Base-by-base conservation (phyloP, 2,329 filamentous ascomycete genomes). In the Fusarium fracticaudum region DNA sequence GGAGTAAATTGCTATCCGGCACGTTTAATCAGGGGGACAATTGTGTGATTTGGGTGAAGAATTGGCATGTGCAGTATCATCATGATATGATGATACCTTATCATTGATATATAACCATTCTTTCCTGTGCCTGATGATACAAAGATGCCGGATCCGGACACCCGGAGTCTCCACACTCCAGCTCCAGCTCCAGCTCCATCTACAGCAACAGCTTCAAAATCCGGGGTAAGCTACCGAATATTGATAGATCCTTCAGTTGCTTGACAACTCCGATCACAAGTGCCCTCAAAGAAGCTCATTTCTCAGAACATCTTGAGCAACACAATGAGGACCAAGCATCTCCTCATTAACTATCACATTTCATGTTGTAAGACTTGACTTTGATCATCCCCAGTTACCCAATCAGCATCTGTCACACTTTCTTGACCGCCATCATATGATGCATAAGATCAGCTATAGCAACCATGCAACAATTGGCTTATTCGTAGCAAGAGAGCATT, bases 111-210 rank as follows among this genome's bases (percentile, higher is more conserved):
- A 4, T 45, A 29, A 20, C 60, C 58, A 69, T 74, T 74, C 63
- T 68, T 47, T 45, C 70, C 63, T 51, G 51, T 69, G 22, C 63
- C 53, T 68, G 54, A 68, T 67, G 35, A 47, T 53, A 33, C 3
- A 14, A 14, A 48, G 44, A 61, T 71, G 51, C 54, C 47, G 45
- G 47, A 48, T 55, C 55, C 62, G 59, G 45, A n/a, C 57, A 59
- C 71, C 51, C 33, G 10, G 14, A 37, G 71, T 68, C 53, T 48
- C 71, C 72, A 74, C 71, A 48, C 63, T 62, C 72, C 63, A 44
- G 48, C 73, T 31, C 31, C 31, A 31, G 9, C 29, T 31, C 9
- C 29, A 31, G 44, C 22, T 43, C 20, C 18, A 22, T 5, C 48
- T 51, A 20, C 67, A 71, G 48, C 57, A 45, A 44, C 67, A 69